These are phyloP conservation scores for Letharia lupina DNA, from an alignment of 495 filamentous ascomycete genomes.

Conservation along the genomic window DNA sequence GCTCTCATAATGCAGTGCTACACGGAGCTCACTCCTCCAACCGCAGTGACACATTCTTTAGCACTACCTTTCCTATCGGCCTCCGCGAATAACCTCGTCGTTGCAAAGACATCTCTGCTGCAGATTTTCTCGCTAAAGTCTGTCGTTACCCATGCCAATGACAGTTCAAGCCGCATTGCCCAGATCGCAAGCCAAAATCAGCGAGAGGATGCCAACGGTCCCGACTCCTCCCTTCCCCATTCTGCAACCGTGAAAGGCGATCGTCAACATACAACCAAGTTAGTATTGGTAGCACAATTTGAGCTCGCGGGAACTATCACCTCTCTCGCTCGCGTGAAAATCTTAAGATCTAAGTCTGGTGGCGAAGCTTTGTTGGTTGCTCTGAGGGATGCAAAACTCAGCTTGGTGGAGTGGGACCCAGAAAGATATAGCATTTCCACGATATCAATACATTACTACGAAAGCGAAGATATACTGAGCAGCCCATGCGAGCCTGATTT, in stretches of 20 bases:
- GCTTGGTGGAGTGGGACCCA: slow-evolving; percentile 90
- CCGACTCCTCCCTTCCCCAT: slow-evolving; percentile 8
- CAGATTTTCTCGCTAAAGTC: slow-evolving; percentile 64
- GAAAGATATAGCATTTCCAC: slow-evolving; percentile 68
- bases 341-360: slow-evolving; percentile 60
- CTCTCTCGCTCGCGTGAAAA: slow-evolving; percentile 67
- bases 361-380: slow-evolving; percentile 78
- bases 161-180: slow-evolving; percentile 30
- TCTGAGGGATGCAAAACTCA: slow-evolving; percentile 83
- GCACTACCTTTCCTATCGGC: slow-evolving; percentile 66
- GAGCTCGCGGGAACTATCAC: slow-evolving; percentile 73
- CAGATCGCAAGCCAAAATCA: not conserved
- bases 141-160: slow-evolving; percentile 41
- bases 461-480: slow-evolving; percentile 74
- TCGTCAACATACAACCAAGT: slow-evolving; percentile 55
- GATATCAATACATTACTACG: slow-evolving; percentile 94
- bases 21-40: slow-evolving; percentile 84
- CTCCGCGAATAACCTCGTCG: slow-evolving; percentile 70
- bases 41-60: slow-evolving; percentile 83
- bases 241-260: slow-evolving; percentile 36
- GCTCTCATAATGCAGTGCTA: slow-evolving; percentile 60
- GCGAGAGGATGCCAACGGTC: slow-evolving; percentile 4
- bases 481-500: slow-evolving; percentile 68
- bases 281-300: slow-evolving; percentile 82
- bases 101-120: slow-evolving; percentile 82